These are phyloP conservation scores for Sisymbrium irio DNA, from an alignment of 345 rosid genomes.

Conservation along the genomic window DNA sequence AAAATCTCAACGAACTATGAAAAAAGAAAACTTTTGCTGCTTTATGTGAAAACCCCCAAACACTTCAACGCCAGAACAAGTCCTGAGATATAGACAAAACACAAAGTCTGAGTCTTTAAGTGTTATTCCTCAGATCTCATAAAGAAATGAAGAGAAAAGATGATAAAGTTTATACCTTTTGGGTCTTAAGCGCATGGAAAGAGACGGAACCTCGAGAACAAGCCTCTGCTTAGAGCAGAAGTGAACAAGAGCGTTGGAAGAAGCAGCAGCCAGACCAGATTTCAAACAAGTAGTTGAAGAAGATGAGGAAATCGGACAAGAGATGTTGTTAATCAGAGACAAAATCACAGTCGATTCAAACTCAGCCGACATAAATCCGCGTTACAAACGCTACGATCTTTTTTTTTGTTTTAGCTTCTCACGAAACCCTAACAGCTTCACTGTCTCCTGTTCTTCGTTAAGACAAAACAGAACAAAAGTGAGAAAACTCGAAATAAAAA, in stretches of 20 bases:
- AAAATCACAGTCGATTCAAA: constrained; percentile 69
- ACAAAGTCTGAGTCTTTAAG: not conserved
- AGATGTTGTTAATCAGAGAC: constrained; percentile 67
- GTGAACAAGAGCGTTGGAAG: constrained; percentile 49
- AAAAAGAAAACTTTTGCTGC: constrained; percentile 44
- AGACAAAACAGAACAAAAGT: constrained; percentile 10
- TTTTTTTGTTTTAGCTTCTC: not conserved
- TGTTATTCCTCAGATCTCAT: constrained; percentile 20
- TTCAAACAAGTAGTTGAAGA: constrained; percentile 10
- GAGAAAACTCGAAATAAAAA: constrained; percentile 7
- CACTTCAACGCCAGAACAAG: constrained; percentile 70
- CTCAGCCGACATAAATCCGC: constrained; percentile 89
- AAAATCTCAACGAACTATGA: constrained; percentile 58
- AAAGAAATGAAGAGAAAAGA: not conserved
- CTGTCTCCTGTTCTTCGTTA: constrained; percentile 25
- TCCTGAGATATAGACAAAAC: constrained; percentile 46
- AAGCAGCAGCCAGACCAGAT: constrained; percentile 13
- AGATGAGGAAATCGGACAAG: constrained; percentile 28
- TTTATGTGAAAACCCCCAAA: constrained; percentile 79
- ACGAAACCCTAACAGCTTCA: not conserved
- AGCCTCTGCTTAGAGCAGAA: constrained; percentile 61
- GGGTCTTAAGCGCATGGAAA: constrained; percentile 96
- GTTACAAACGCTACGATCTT: constrained; percentile 19
- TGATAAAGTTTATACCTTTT: constrained; percentile 45
- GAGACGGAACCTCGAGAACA: constrained; percentile 45